These are phyloP conservation scores for Colletotrichum viniferum DNA, from an alignment of 2,329 filamentous ascomycete species.

Conservation along the genomic window DNA sequence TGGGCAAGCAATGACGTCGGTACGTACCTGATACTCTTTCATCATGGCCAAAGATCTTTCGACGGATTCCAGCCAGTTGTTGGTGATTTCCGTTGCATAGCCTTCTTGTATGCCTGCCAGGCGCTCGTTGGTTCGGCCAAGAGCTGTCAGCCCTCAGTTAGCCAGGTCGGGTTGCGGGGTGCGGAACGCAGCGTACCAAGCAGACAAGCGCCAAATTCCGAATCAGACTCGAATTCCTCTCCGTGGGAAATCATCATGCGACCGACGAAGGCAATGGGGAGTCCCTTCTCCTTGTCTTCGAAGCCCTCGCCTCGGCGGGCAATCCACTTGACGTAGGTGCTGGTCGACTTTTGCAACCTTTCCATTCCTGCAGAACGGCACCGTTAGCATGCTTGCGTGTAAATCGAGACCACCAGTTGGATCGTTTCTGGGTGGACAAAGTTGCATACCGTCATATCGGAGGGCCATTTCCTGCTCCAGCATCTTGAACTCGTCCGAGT, in stretches of 20 bases:
- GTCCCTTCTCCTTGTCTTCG: conserved; percentile 86
- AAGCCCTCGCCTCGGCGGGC: conserved; percentile 79
- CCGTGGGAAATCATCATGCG: conserved; percentile 87
- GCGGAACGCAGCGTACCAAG: conserved; percentile 56
- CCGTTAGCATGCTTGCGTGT: conserved; percentile 1
- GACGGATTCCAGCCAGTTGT: conserved; percentile 88
- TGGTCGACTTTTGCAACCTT: conserved; percentile 85
- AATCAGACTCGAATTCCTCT: conserved; percentile 90
- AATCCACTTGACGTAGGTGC: conserved; percentile 83
- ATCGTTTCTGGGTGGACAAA: background rate
- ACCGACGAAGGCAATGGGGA: conserved; percentile 80
- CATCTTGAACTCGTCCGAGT: conserved; percentile 89
- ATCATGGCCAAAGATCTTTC: conserved; percentile 91
- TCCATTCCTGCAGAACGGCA: conserved; percentile 75
- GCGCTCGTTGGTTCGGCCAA: conserved; percentile 87
- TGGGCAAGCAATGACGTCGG: conserved; percentile 10
- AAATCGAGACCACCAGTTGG: background rate
- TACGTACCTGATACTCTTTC: conserved; percentile 91
- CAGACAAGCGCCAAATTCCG: conserved; percentile 88
- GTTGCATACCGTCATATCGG: conserved; percentile 79
- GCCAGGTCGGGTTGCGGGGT: background rate
- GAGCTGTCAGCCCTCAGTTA: conserved; percentile 47
- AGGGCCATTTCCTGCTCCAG: conserved; percentile 90
- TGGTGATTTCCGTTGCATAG: conserved; percentile 78
- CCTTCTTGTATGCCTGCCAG: conserved; percentile 85